phyloP scores from a whole-genome alignment of 306 rosid species.

The Luffa aegyptiaca region DNA sequence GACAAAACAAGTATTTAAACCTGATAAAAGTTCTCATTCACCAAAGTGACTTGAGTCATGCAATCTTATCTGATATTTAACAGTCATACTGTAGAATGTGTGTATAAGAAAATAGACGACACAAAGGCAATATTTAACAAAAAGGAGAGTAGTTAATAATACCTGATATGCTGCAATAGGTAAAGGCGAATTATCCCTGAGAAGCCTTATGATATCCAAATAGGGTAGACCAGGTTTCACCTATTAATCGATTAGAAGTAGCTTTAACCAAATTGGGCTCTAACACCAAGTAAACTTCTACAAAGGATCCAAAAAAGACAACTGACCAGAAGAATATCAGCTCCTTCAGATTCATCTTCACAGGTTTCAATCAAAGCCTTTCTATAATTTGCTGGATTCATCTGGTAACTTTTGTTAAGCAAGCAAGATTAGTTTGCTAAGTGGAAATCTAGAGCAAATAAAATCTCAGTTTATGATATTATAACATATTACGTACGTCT shows the following conservation, averaged over 20 bases:
- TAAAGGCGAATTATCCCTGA: constrained; percentile 70
- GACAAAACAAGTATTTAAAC: background rate
- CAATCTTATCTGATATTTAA: background rate
- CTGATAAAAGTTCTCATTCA: background rate
- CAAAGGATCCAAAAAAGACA: constrained; percentile 2
- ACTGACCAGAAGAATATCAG: constrained; percentile 95
- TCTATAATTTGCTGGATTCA: constrained; percentile 90
- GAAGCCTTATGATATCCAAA: constrained; percentile 77
- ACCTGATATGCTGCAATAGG: constrained; percentile 99
- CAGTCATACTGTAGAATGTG: background rate
- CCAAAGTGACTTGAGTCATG: background rate
- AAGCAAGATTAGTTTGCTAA: constrained; percentile 23
- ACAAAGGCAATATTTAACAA: background rate
- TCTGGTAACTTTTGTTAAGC: constrained; percentile 67
- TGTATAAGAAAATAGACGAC: background rate
- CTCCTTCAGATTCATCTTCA: constrained; percentile 91
- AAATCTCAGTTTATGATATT: background rate
- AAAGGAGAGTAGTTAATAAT: background rate
- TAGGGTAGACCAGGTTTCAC: constrained; percentile 97
- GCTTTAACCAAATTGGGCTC: background rate
- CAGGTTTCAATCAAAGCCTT: constrained; percentile 79
- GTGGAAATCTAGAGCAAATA: constrained; percentile 3
- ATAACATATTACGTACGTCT: constrained; percentile 43
- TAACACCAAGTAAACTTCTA: background rate
- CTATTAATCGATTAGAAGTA: constrained; percentile 28